Evolutionary conservation across 148 eudicot genomes (phyloP).

Genomic region (Chenopodium formosanum): DNA sequence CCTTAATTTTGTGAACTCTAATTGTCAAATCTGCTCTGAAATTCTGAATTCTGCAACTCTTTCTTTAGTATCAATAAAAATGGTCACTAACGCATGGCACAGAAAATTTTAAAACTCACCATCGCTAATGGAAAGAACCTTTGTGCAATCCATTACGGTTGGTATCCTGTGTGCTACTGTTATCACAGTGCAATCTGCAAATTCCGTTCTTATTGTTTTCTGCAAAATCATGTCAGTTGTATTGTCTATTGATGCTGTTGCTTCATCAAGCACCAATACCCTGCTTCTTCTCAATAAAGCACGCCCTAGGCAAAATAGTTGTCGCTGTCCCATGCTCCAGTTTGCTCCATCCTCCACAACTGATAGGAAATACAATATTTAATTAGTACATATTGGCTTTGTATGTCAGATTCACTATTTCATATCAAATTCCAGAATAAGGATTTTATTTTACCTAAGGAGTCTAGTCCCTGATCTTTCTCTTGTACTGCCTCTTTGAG

Average conservation of each 20-base stretch:
- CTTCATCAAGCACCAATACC: slow-evolving; percentile 88
- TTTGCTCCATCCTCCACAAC: slow-evolving; percentile 91
- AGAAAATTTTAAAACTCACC: slow-evolving; percentile 26
- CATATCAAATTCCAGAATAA: background rate
- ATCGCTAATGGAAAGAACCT: slow-evolving; percentile 40
- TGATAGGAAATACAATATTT: slow-evolving; percentile 15
- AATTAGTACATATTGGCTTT: background rate
- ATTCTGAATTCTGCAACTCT: background rate
- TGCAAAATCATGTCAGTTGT: slow-evolving; percentile 56
- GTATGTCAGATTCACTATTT: background rate
- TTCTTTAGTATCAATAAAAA: background rate
- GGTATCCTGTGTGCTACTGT: slow-evolving; percentile 40
- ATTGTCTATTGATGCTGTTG: slow-evolving; percentile 91
- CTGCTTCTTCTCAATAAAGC: slow-evolving; percentile 84
- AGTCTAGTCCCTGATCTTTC: slow-evolving; percentile 64
- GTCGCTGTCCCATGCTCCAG: slow-evolving; percentile 98
- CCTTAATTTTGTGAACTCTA: background rate
- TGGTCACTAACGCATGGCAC: background rate
- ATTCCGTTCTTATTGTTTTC: slow-evolving; percentile 46
- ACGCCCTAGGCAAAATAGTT: slow-evolving; percentile 82
- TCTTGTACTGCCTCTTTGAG: slow-evolving; percentile 74
- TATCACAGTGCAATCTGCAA: slow-evolving; percentile 36
- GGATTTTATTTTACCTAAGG: slow-evolving; percentile 44
- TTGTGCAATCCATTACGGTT: slow-evolving; percentile 61
- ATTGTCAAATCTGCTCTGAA: background rate